These are phyloP conservation scores for Fusarium pilosicola DNA, from an alignment of 2,329 filamentous ascomycete species.

Conservation along the genomic window DNA sequence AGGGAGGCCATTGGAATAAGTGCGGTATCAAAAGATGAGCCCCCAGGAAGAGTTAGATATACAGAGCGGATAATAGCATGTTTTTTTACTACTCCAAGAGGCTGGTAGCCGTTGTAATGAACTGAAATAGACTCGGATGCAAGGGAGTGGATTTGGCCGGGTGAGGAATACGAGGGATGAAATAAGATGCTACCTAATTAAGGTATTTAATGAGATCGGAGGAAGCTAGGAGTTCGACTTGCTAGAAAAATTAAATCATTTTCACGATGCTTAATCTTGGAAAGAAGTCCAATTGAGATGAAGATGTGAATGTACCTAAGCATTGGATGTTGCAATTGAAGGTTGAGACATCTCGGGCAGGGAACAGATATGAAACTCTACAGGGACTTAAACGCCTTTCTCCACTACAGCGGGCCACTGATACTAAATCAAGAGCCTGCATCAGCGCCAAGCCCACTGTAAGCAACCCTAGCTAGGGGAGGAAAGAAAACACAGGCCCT, in stretches of 20 bases:
- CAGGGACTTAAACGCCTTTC: neutral
- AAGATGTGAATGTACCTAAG: neutral
- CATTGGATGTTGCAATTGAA: neutral
- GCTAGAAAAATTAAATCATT: neutral
- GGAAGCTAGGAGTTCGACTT: neutral
- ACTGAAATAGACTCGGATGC: conserved; percentile 26
- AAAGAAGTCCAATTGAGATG: neutral
- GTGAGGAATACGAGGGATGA: conserved; percentile 11
- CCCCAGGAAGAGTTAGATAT: conserved; percentile 3
- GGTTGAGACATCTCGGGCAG: neutral
- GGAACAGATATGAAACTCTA: neutral
- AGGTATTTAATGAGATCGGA: neutral
- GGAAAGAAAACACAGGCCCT: no score
- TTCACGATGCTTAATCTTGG: neutral
- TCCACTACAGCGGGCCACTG: conserved; percentile 5
- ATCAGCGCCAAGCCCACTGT: conserved; percentile 31
- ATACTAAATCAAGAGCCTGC: conserved; percentile 31
- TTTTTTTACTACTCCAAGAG: conserved; percentile 13
- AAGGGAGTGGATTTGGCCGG: conserved; percentile 9
- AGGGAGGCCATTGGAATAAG: conserved; percentile 75
- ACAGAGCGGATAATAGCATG: conserved; percentile 23
- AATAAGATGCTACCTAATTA: neutral
- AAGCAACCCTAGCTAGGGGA: conserved; percentile 4
- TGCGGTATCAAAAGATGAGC: conserved; percentile 14
- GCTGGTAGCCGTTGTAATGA: neutral